Percentiles rank a stretch among this genome's conserved stretches.
phyloP scores from a whole-genome alignment of 495 filamentous ascomycete species.

The Penicillium pulvis region DNA sequence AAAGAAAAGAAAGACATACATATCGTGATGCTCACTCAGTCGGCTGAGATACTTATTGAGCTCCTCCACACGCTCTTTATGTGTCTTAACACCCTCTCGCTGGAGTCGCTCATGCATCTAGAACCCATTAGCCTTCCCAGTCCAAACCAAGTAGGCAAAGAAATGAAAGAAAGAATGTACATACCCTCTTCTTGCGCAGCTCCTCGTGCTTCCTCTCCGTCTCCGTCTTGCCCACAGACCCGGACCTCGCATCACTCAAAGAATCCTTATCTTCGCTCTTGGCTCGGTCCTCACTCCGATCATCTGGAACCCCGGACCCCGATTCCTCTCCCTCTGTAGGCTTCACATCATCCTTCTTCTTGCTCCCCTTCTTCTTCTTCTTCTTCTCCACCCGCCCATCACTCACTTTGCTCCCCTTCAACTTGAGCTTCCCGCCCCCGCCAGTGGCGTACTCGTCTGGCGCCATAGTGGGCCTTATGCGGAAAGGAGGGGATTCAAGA shows the following conservation, averaged over 20 bases:
- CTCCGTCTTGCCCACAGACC: slow-evolving; percentile 69
- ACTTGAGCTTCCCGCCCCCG: slow-evolving; percentile 70
- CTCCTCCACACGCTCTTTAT: slow-evolving; percentile 96
- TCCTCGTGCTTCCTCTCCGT: slow-evolving; percentile 82
- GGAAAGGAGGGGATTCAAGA: background rate
- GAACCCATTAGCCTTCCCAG: background rate
- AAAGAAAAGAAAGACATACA: slow-evolving; percentile 51
- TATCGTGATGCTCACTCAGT: slow-evolving; percentile 96
- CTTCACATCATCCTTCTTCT: slow-evolving; percentile 28
- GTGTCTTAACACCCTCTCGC: slow-evolving; percentile 86
- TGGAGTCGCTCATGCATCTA: slow-evolving; percentile 73
- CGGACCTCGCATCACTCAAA: background rate
- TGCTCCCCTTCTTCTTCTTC: slow-evolving; percentile 67
- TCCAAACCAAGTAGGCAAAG: slow-evolving; percentile 13
- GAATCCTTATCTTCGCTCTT: slow-evolving; percentile 8
- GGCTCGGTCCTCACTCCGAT: slow-evolving; percentile 8
- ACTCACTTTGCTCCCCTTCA: slow-evolving; percentile 71
- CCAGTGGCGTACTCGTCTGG: slow-evolving; percentile 68
- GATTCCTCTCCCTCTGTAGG: background rate
- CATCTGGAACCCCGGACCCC: no score
- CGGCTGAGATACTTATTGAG: slow-evolving; percentile 89
- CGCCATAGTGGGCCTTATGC: slow-evolving; percentile 15
- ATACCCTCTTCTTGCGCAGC: slow-evolving; percentile 73
- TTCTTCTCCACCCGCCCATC: slow-evolving; percentile 54
- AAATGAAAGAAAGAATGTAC: slow-evolving; percentile 30